These are phyloP conservation scores for Kwoniella dendrophila DNA, from an alignment of 768 basidiomycete genomes.

Conservation along the genomic window DNA sequence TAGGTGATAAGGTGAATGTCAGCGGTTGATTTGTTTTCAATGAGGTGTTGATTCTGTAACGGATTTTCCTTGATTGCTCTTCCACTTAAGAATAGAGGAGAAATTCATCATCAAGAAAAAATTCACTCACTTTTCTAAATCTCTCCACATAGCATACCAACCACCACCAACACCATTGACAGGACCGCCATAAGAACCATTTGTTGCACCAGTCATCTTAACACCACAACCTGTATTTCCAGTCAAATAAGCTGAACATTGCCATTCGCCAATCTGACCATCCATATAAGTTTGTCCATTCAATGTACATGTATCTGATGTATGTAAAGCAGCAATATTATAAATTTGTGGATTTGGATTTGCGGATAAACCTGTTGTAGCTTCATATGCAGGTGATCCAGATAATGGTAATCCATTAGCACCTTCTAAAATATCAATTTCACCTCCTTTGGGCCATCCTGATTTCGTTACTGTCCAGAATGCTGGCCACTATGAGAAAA, in stretches of 20 bases:
- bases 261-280: conserved; percentile 35
- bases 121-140: conserved; percentile 42
- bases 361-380: conserved; percentile 26
- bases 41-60: too few relatives aligned
- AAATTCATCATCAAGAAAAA: neutral
- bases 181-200: conserved; percentile 38
- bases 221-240: conserved; percentile 69
- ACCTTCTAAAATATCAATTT: conserved; percentile 56
- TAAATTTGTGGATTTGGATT: conserved; percentile 12
- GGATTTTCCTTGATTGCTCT: too few relatives aligned
- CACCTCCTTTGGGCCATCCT: conserved; percentile 53
- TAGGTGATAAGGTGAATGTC: too few relatives aligned
- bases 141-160: conserved; percentile 60
- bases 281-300: conserved; percentile 33
- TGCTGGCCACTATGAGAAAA: conserved; percentile 50
- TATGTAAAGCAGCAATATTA: conserved; percentile 47
- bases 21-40: too few relatives aligned
- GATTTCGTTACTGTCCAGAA: conserved; percentile 52
- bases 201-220: conserved; percentile 33
- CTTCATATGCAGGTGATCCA: conserved; percentile 42
- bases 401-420: conserved; percentile 47
- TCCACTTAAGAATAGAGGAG: too few relatives aligned
- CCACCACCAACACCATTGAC: conserved; percentile 62
- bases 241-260: conserved; percentile 56
- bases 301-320: conserved; percentile 30